Percentiles rank a stretch among this genome's conserved stretches.
phyloP scores from a whole-genome alignment of 352 stramenopile species.

The Globisporangium nagaii region DNA sequence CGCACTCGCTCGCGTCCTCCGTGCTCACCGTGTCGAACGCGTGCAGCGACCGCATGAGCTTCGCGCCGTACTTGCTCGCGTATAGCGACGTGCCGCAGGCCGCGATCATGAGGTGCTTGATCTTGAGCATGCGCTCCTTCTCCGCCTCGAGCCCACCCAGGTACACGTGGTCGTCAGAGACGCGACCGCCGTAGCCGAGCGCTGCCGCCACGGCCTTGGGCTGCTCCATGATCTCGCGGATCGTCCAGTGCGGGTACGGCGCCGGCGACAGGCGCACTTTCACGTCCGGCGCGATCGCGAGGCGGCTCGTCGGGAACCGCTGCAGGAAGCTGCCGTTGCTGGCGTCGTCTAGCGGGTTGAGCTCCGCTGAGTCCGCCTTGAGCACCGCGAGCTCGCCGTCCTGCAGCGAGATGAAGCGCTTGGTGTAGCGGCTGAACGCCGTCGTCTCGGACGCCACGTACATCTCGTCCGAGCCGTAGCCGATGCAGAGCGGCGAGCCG shows the following conservation, averaged over 20 bases:
- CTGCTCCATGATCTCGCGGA: conserved; percentile 95
- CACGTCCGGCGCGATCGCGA: conserved; percentile 91
- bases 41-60: conserved; percentile 96
- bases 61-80: conserved; percentile 93
- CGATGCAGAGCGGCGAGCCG: conserved; percentile 91
- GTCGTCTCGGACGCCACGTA: conserved; percentile 96
- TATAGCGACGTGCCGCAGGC: conserved; percentile 95
- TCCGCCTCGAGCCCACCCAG: conserved; percentile 92
- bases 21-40: conserved; percentile 91
- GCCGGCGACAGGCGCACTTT: conserved; percentile 92
- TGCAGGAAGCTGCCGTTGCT: conserved; percentile 76
- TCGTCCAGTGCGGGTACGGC: conserved; percentile 96
- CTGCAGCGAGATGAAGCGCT: conserved; percentile 97
- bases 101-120: conserved; percentile 94
- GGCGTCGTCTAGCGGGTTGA: conserved; percentile 88
- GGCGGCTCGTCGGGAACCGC: conserved; percentile 80
- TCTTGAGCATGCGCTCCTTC: conserved; percentile 85
- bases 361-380: conserved; percentile 88
- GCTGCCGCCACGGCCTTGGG: conserved; percentile 94
- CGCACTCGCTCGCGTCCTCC: conserved; percentile 90
- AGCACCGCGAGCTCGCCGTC: conserved; percentile 95
- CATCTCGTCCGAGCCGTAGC: conserved; percentile 90
- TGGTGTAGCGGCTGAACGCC: conserved; percentile 93
- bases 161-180: conserved; percentile 92
- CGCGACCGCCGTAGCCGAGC: conserved; percentile 91